Evolutionary conservation across 1,284 basidiomycete genomes (phyloP), one percentile per base, ranked within the genome.

Genomic region (Malassezia japonica): DNA sequence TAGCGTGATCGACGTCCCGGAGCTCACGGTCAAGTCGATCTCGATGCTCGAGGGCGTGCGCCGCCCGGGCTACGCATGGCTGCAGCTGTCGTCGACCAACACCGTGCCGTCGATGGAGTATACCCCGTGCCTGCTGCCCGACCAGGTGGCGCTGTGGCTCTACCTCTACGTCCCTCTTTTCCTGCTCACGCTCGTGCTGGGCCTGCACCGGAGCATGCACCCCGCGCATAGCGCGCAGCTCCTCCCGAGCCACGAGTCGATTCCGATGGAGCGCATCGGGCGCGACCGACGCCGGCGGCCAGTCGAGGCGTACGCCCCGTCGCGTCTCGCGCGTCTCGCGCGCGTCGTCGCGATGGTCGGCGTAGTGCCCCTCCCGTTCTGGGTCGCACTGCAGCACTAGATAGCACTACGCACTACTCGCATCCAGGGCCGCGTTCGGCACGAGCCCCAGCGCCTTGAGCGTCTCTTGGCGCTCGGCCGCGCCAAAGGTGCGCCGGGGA

Each of bases 391-490:
- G 23, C 35, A 36, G 9, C 23, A 21, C 35, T 36, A 36, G 16
- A 4, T 6, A 6, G 23, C 35, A 4, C 6, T 18, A 4, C 20
- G 23, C 35, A 4, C 6, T 18, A 4, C 20, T 50, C 4, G 69
- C 68, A 39, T 71, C 70, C 1, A 72, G 57, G 3, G 64, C 70
- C 15, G 68, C 68, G 21, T 59, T 72, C 29, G 70, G 70, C 8
- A 71, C 67, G 6, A 72, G 55, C 0, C 70, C 70, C 2, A 72
- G 60, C 51, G 67, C 68, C 25, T 60, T 42, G 18, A 72, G 57
- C 38, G 67, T 64, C 58, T 66, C 61, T 35, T 15, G 27, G 9
- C 46, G 45, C 25, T 72, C 68, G n/a, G 42, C 56, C 4, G 47
- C 58, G 12, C 60, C 61, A 32, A 64, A 72, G 29, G 60, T 50